Conservation (phyloP, 1,284 basidiomycete species). For the Abortiporus biennis region DNA sequence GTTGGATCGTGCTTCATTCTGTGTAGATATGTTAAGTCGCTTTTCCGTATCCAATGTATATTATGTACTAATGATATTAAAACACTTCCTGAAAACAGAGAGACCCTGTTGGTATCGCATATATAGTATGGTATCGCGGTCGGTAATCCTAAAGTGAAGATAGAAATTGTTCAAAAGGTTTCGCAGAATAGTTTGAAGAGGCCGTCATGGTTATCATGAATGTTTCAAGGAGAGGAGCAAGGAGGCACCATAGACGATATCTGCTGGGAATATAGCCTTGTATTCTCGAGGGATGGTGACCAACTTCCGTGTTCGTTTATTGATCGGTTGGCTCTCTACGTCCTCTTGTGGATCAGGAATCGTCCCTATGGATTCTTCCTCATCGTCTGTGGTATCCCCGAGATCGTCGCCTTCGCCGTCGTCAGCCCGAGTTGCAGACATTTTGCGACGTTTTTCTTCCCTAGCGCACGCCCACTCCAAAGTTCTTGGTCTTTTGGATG, state of each 20-base stretch:
- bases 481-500: conserved; percentile 13
- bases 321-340: not conserved
- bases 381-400: conserved; percentile 16
- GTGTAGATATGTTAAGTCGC: not conserved
- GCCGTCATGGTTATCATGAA: conserved; percentile 15
- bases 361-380: conserved; percentile 14
- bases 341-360: not conserved
- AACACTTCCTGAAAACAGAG: too few relatives aligned
- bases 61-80: not conserved
- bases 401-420: conserved; percentile 13
- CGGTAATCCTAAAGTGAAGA: too few relatives aligned
- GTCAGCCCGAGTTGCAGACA: conserved; percentile 12
- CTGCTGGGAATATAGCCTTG: conserved; percentile 20
- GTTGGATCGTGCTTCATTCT: conserved; percentile 48
- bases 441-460: conserved; percentile 28
- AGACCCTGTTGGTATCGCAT: too few relatives aligned
- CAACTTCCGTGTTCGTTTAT: not conserved
- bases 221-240: conserved; percentile 34
- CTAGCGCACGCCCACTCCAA: conserved; percentile 45
- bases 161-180: too few relatives aligned
- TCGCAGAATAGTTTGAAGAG: too few relatives aligned
- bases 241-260: conserved; percentile 35
- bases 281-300: conserved; percentile 20
- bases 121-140: too few relatives aligned
- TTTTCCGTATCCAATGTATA: not conserved